A percentile compares a stretch with the other conserved stretches of the same genome.
Conservation (phyloP, 768 basidiomycete genomes). For the Lactifluus rugatus region DNA sequence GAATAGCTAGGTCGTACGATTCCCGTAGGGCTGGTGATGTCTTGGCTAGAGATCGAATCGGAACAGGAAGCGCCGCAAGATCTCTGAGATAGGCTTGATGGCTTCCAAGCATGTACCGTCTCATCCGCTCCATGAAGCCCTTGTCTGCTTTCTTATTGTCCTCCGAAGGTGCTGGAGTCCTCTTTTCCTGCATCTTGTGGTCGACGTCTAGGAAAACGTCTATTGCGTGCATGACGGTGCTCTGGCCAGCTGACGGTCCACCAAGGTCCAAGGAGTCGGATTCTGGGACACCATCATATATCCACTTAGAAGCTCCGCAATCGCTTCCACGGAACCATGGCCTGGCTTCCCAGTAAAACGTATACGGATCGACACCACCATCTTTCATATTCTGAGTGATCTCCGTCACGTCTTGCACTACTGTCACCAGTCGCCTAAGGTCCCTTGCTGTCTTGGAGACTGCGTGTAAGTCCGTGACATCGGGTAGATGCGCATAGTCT, state of each 20-base stretch:
- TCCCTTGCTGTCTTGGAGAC: constrained; percentile 63
- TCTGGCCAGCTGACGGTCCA: constrained; percentile 93
- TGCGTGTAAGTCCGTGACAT: constrained; percentile 49
- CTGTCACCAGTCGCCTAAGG: constrained; percentile 52
- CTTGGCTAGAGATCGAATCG: constrained; percentile 53
- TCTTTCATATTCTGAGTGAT: constrained; percentile 61
- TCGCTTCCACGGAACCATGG: constrained; percentile 79
- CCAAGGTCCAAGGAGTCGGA: constrained; percentile 54
- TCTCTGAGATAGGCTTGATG: constrained; percentile 78
- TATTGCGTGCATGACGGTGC: constrained; percentile 78
- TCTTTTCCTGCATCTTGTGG: constrained; percentile 65
- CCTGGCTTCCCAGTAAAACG: constrained; percentile 83
- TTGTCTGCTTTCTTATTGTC: constrained; percentile 56
- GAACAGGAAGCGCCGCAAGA: constrained; percentile 49
- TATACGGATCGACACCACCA: constrained; percentile 61
- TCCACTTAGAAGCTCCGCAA: constrained; percentile 45
- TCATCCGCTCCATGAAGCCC: constrained; percentile 89
- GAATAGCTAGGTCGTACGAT: constrained; percentile 72
- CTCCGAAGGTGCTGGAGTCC: constrained; percentile 57
- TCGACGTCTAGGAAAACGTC: constrained; percentile 86
- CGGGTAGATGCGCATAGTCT: constrained; percentile 71
- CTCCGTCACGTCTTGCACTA: constrained; percentile 66
- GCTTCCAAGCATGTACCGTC: constrained; percentile 88
- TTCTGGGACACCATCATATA: constrained; percentile 67
- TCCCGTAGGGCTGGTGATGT: constrained; percentile 49